Conservation (phyloP, 192 early-diverging fungal species). For the Coemansia sp. region DNA sequence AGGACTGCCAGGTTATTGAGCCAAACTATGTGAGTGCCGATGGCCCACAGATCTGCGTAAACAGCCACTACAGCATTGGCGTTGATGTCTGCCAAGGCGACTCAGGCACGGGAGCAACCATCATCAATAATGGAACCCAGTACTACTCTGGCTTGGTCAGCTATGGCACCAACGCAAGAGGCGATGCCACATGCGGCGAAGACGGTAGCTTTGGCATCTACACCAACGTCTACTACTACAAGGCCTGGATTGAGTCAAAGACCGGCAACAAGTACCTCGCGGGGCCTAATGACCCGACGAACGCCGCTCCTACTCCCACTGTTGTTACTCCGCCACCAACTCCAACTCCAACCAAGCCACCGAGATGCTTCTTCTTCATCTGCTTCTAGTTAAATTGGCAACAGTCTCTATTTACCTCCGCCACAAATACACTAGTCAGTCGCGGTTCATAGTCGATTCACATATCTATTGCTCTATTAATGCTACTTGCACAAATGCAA, state of each 20-base stretch:
- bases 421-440: not conserved
- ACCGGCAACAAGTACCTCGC: conserved; percentile 11
- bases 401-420: not conserved
- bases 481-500: conserved; percentile 33
- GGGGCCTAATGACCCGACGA: not conserved
- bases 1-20: conserved; percentile 42
- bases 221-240: conserved; percentile 27
- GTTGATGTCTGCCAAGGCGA: conserved; percentile 51
- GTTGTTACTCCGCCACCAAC: not conserved
- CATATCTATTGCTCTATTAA: not conserved
- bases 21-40: conserved; percentile 26
- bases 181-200: conserved; percentile 41
- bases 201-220: conserved; percentile 51
- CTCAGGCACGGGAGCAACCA: conserved; percentile 39
- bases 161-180: conserved; percentile 30
- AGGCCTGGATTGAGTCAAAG: conserved; percentile 34
- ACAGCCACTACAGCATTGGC: conserved; percentile 45
- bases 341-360: conserved; percentile 4
- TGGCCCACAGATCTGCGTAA: conserved; percentile 32
- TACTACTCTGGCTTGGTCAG: conserved; percentile 50
- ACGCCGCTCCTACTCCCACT: conserved; percentile 3
- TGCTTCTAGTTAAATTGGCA: conserved; percentile 18
- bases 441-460: not conserved
- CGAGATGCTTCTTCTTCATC: conserved; percentile 24
- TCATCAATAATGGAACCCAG: conserved; percentile 10